phyloP scores from a whole-genome alignment of 139 green algal genomes.

The Ettlia oleoabundans region DNA sequence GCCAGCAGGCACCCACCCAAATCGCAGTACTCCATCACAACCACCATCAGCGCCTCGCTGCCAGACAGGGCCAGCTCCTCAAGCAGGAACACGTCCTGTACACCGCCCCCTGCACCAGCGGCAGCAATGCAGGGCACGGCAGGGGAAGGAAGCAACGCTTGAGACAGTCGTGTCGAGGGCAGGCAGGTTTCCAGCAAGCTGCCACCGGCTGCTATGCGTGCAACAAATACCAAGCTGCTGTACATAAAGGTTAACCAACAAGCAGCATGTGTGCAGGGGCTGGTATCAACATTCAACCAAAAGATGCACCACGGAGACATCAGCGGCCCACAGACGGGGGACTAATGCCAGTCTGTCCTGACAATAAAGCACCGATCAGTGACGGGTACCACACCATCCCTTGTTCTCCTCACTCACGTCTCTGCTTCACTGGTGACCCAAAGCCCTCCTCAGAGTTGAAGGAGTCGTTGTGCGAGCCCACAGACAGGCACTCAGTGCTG shows the following conservation, averaged over 20 bases:
- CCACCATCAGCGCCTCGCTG: slow-evolving; percentile 48
- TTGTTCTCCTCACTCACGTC: slow-evolving; percentile 39
- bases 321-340: no score
- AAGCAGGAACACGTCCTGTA: slow-evolving; percentile 41
- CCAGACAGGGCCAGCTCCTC: slow-evolving; percentile 31
- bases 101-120: slow-evolving; percentile 28
- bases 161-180: not conserved
- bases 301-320: no score
- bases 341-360: no score
- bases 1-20: slow-evolving; percentile 45
- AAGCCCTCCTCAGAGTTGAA: slow-evolving; percentile 68
- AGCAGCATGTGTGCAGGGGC: no score
- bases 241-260: no score
- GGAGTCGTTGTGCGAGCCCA: slow-evolving; percentile 35
- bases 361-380: no score
- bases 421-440: slow-evolving; percentile 50
- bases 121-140: not conserved
- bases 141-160: not conserved
- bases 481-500: not conserved
- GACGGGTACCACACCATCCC: no score
- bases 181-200: not conserved
- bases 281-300: no score
- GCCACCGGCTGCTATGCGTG: no score
- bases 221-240: no score
- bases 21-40: slow-evolving; percentile 67